Base-by-base conservation (phyloP, 2,329 filamentous ascomycete genomes). In the Fusarium oligoseptatum region DNA sequence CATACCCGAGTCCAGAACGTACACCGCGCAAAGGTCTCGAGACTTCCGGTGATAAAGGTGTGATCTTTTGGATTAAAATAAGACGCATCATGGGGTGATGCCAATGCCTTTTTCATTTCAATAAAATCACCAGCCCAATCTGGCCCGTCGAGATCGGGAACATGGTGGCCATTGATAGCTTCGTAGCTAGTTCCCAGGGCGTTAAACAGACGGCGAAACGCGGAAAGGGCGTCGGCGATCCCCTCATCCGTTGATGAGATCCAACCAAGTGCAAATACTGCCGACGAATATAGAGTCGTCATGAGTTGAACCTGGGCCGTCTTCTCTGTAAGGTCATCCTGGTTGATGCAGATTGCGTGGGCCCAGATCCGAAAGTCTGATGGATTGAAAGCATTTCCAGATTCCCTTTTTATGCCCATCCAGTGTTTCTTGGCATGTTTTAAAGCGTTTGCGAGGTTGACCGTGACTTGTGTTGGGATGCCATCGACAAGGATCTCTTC, bases 1-100 rank as follows among this genome's bases (percentile, higher is more conserved):
- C 58, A 60, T 22, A 60, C 39, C 15, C 58, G 58, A 32, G 39
- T 34, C 58, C 58, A 60, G 58, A 60, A 60, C 4, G 58, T n/a
- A 43, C 39, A 39, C 7, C 2, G 7, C 6, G 41, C 6, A 22
- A 45, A 45, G 11, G 12, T 14, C 20, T 22, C 41, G 20, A 15
- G 41, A 22, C 12, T 22, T 1, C 8, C 14, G 41, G 12, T 2
- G 12, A 45, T 14, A 22, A 22, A 45, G 20, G 3, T 14, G 12
- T 45, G 20, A 15, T 45, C 41, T 8, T 14, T 22, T 45, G 7
- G 41, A 7, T 45, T 8, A 20, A 45, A 45, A 8, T 22, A 1
- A 8, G 12, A 45, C 2, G 20, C 6, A 45, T 22, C 1, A 7
- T 7, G 41, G 2, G 41, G 12, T 9, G 20, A 4, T 45, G 0